These are phyloP conservation scores for Desmodesmus armatus DNA, from an alignment of 139 green algal species.

Conservation along the genomic window DNA sequence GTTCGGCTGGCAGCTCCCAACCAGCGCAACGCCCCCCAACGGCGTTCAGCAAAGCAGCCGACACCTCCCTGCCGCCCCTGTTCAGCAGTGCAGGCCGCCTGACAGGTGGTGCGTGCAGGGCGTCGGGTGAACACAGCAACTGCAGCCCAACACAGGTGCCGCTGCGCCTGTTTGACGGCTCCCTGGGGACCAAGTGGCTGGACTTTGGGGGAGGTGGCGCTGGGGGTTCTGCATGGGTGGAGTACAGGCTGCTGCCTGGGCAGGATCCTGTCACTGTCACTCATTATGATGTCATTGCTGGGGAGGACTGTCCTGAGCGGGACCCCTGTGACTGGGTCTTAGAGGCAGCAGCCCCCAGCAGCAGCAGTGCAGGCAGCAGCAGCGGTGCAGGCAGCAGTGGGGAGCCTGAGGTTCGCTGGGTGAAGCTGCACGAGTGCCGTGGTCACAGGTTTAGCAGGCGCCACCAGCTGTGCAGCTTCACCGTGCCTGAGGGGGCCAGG, in stretches of 20 bases:
- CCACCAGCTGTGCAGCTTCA: slow-evolving; percentile 52
- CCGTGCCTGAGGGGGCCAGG: background rate
- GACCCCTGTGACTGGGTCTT: slow-evolving; percentile 75
- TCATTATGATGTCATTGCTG: slow-evolving; percentile 73
- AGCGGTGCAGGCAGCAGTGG: background rate
- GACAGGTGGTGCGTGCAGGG: slow-evolving; percentile 44
- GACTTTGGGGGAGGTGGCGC: slow-evolving; percentile 76
- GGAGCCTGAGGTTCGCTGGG: slow-evolving; percentile 29
- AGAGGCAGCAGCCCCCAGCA: slow-evolving; percentile 55
- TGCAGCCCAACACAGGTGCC: background rate
- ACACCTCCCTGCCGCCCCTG: background rate
- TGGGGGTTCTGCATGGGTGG: slow-evolving; percentile 66
- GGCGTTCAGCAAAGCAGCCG: too few species aligned
- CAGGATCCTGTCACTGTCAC: slow-evolving; percentile 14
- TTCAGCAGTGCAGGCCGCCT: slow-evolving; percentile 34
- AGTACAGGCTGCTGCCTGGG: slow-evolving; percentile 64
- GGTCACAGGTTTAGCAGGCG: slow-evolving; percentile 61
- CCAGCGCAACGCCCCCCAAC: too few species aligned
- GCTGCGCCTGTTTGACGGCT: slow-evolving; percentile 18
- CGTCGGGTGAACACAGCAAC: slow-evolving; percentile 42
- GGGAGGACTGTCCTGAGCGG: slow-evolving; percentile 74
- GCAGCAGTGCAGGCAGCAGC: background rate
- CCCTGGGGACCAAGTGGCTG: slow-evolving; percentile 79
- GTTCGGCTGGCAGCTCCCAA: background rate
- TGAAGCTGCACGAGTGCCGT: slow-evolving; percentile 53